Evolutionary conservation across 441 rosid species (phyloP), one percentile per base, ranked within the genome.

Genomic region (Jatropha multifida): DNA sequence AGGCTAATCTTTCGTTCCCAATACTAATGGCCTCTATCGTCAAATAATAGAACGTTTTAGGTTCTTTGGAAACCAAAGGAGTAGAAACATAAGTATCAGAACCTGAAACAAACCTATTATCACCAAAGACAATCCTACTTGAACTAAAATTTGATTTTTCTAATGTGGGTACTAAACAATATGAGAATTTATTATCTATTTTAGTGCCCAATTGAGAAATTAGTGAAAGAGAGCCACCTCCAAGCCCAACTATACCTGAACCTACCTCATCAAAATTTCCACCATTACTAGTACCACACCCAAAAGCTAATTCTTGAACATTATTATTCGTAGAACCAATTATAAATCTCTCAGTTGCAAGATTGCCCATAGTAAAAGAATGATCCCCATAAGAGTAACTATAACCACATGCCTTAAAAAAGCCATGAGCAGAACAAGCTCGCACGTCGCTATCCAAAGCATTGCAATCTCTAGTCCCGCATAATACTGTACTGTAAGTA

Each of bases 271-370:
- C 87, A 69, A 93, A 93, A 27, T 86, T 76, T 27, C 98, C 97
- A 76, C 90, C 90, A 61, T 91, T 91, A 73, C 84, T 84, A 55
- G 85, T 92, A 63, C 97, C 99, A 65, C 98, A 93, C 0, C 96
- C 97, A 7, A 94, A 75, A 2, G 89, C 88, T 18, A 89, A 86
- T 41, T 81, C 68, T 0, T 82, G 83, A 44, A 79, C 74, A 8
- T 86, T 32, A 0, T 79, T 75, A 3, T 72, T 72, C 9, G 83
- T 81, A 3, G 84, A 81, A 20, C 86, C 82, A 70, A 94, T 81
- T 52, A 87, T 75, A 72, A 94, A 64, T 58, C 89, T 92, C 74
- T 94, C 97, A 10, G 89, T 84, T 10, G 91, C 84, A 78, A 91
- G 86, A n/a, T 89, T 87, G 4, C 99, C 99, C 0, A 73, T 54